phyloP scores from a whole-genome alignment of 2,329 filamentous ascomycete genomes.

The Fusarium agapanthi region DNA sequence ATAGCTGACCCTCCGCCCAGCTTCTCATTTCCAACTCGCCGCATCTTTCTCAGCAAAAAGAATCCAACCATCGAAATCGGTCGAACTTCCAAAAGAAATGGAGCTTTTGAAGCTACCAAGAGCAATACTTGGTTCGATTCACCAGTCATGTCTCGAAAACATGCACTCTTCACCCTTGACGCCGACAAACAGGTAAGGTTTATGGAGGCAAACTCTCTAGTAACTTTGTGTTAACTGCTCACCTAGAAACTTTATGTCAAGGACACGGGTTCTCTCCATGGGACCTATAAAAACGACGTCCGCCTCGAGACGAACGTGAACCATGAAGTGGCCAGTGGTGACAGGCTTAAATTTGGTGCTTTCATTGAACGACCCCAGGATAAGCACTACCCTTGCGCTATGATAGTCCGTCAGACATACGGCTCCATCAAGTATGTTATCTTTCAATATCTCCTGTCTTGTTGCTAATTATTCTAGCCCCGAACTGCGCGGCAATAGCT shows the following conservation, averaged over 20 bases:
- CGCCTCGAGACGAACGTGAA: constrained; percentile 25
- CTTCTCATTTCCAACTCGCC: constrained; percentile 40
- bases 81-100: constrained; percentile 54
- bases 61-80: constrained; percentile 50
- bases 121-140: constrained; percentile 75
- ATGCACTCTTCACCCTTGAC: constrained; percentile 64
- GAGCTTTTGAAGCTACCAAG: constrained; percentile 44
- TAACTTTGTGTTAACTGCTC: constrained; percentile 28
- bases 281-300: constrained; percentile 57
- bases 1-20: constrained; percentile 31
- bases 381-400: constrained; percentile 50
- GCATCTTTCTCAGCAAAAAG: constrained; percentile 46
- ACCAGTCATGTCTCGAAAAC: constrained; percentile 75
- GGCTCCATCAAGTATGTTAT: constrained; percentile 38
- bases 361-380: constrained; percentile 47
- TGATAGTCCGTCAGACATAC: constrained; percentile 47
- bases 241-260: constrained; percentile 54
- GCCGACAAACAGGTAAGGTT: constrained; percentile 54
- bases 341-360: constrained; percentile 49
- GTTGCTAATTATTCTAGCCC: constrained; percentile 38
- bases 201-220: background rate
- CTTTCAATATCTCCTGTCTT: background rate
- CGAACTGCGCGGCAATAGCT: constrained; percentile 44
- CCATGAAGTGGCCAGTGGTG: constrained; percentile 40
- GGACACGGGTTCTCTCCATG: constrained; percentile 62